Evolutionary conservation across 73 alveolate species (phyloP), one percentile per base, ranked within the genome.

Genomic region (Diophrys sp.): DNA sequence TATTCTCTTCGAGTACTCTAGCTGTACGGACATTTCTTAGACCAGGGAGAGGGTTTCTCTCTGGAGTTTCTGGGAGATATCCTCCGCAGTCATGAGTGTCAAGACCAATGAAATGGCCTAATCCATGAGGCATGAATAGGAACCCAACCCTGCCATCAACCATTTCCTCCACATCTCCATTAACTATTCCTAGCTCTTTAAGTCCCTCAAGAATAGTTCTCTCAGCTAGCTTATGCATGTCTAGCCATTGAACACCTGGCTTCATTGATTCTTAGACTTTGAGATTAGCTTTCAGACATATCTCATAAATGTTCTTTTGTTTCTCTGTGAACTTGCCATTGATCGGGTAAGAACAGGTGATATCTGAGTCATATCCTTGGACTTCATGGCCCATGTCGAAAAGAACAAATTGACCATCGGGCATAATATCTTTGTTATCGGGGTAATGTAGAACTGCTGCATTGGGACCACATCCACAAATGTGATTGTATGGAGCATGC

Each of bases 81-180:
- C 99, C 99, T 23, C 99, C 99, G 56, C 92, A 99, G 83, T 98
- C 99, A 81, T 98, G 99, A 27, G 90, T 94, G 77, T 98, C 98
- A 54, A 96, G 74, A 87, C 99, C 97, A 84, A 94, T 75, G 67
- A 93, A 89, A 87, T 98, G 99, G 33, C 99, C 99, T 31, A 98
- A 90, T 25, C 99, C 99, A 87, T 97, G 99, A 28, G 99, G 99
- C 97, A 97, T 92, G 90, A 98, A 98, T 71, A 89, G 84, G 74
- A 88, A 90, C 53, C 98, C 97, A 14, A 97, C 92, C 83, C 98
- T 87, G 77, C 92, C 81, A 55, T 95, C 84, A 33, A 85, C 72
- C 95, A 96, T 91, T 73, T 95, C 99, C 1, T 94, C 98, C 14
- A 95, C 80, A 56, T 83, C 95, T 34, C 91, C 91, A n/a, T 72